Evolutionary conservation across 768 basidiomycete genomes (phyloP), one percentile per base, ranked within the genome.

Genomic region (Filobasidium floriforme): DNA sequence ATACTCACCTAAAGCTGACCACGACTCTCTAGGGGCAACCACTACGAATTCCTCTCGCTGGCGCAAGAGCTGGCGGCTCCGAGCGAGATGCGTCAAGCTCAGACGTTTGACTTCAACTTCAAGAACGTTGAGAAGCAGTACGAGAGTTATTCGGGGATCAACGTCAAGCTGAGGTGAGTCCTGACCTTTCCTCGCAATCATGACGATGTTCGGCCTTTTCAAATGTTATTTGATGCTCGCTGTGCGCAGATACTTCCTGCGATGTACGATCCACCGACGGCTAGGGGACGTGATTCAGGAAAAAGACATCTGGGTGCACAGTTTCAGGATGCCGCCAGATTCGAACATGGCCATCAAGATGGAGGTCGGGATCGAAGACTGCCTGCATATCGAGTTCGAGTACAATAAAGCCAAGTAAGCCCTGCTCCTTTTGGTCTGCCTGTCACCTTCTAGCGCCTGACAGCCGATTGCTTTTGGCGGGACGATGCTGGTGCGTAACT

Each of bases 91-190:
- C 85, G 96, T 52, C 88, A 91, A 74, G 92, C 92, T 0, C 93
- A 97, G 80, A 91, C 92, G 10, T 96, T 87, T 72, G 93, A 97
- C 62, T 98, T 99, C 80, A 84, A 87, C 73, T 98, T 99, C 84
- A 97, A 97, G 83, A 99, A 94, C 74, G 89, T 99, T 46, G 96
- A 99, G 85, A 97, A 99, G 82, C 92, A 97, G 77, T 98, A 89
- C 71, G 94, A 98, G 82, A 90, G 89, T 72, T 98, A 98, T 77
- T 88, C 91, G 72, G 96, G 96, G 6, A 98, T 97, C 76, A 99
- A 98, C 72, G 96, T 98, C 66, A 98, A 97, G 80, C 84, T 98
- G 71, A 81, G 94, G 93, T 92, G 70, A 71, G 86, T 69, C 26
- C n/a, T 46, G 4, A 3, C 5, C 18, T 18, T 49, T 49, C 14